These are phyloP conservation scores for Phycomyces nitens DNA, from an alignment of 192 early-diverging fungal genomes.

Conservation along the genomic window DNA sequence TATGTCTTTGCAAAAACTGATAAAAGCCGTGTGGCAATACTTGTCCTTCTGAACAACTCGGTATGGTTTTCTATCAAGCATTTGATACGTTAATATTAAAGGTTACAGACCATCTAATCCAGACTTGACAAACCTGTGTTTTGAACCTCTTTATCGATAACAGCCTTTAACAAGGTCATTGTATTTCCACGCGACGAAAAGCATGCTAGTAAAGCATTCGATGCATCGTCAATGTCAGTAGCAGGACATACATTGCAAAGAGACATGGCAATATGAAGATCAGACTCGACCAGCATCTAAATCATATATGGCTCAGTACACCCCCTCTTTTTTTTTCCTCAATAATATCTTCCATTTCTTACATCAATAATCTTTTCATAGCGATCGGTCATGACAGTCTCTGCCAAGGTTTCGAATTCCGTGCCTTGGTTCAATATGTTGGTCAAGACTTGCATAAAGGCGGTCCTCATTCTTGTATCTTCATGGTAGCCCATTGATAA, in stretches of 20 bases:
- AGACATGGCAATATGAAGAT: constrained; percentile 75
- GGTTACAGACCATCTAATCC: not conserved
- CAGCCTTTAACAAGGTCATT: constrained; percentile 71
- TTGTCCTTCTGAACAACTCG: constrained; percentile 89
- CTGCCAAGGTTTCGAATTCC: constrained; percentile 77
- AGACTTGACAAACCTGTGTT: constrained; percentile 79
- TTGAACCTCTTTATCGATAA: constrained; percentile 82
- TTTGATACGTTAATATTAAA: not conserved
- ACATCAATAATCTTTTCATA: constrained; percentile 78
- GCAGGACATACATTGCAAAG: constrained; percentile 83
- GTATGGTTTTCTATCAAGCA: constrained; percentile 52
- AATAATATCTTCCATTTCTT: constrained; percentile 11
- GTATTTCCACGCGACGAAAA: constrained; percentile 75
- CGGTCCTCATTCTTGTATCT: constrained; percentile 80
- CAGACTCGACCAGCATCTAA: constrained; percentile 60
- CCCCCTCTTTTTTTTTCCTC: too few species aligned
- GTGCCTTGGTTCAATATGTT: constrained; percentile 87
- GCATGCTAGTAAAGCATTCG: constrained; percentile 68
- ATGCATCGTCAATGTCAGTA: constrained; percentile 86
- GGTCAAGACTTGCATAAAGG: constrained; percentile 92
- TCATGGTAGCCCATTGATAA: constrained; percentile 89
- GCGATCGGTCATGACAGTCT: constrained; percentile 71
- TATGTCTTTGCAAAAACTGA: constrained; percentile 79
- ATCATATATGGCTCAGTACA: not conserved
- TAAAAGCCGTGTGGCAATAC: constrained; percentile 85